phyloP scores from a whole-genome alignment of 2,329 filamentous ascomycete species.

The Macrophomina phaseolina region DNA sequence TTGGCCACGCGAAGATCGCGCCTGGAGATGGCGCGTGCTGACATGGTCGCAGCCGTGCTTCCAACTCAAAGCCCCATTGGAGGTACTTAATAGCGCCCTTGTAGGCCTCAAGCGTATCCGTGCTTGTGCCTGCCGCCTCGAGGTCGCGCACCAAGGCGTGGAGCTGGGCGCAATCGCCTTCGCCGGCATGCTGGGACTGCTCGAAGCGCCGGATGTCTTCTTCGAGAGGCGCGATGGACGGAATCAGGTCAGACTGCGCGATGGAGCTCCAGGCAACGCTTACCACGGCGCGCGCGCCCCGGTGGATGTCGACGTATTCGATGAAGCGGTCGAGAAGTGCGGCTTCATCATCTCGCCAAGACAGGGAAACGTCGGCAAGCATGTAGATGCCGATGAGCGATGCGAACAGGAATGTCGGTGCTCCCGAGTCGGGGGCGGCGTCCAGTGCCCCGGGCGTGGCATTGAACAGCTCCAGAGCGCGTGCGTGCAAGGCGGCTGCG shows the following conservation, averaged over 20 bases:
- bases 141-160: not conserved
- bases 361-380: not conserved
- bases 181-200: too few species aligned
- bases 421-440: not conserved
- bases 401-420: not conserved
- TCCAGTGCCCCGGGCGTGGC: not conserved
- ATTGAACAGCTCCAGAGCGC: not conserved
- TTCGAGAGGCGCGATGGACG: not conserved
- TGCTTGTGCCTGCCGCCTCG: too few species aligned
- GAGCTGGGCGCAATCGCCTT: not conserved
- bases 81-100: not conserved
- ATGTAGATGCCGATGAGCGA: not conserved
- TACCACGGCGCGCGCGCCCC: not conserved
- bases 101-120: not conserved
- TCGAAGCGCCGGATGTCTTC: not conserved
- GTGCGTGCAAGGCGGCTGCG: not conserved
- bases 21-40: not conserved
- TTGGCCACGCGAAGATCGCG: not conserved
- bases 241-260: not conserved
- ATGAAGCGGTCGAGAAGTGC: not conserved
- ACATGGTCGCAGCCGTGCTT: not conserved
- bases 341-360: not conserved
- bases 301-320: not conserved
- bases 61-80: not conserved
- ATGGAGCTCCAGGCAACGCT: not conserved